Evolutionary conservation across 768 basidiomycete genomes (phyloP).

Genomic region (Flagelloscypha sp.): DNA sequence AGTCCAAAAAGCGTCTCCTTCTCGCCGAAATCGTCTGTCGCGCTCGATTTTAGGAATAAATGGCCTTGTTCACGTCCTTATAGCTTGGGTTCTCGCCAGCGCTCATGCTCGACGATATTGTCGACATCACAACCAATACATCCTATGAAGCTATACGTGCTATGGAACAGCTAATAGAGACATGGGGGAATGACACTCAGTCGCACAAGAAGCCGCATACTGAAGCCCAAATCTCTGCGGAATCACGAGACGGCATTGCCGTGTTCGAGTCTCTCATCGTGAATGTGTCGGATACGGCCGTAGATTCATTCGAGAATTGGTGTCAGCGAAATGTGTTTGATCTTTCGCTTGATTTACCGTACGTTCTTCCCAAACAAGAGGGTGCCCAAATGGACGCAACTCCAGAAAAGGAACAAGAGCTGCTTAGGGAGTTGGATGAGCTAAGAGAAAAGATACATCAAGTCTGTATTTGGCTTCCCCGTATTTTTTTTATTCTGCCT

Average conservation of each 20-base stretch:
- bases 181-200: conserved; percentile 68
- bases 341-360: conserved; percentile 56
- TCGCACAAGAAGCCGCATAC: too few relatives aligned
- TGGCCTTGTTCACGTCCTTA: too few relatives aligned
- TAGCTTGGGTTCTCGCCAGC: conserved; percentile 83
- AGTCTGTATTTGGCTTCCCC: conserved; percentile 33
- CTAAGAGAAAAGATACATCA: conserved; percentile 59
- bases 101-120: conserved; percentile 77
- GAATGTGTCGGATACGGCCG: conserved; percentile 81
- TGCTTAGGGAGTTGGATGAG: conserved; percentile 61
- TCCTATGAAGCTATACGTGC: conserved; percentile 73
- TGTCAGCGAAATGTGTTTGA: conserved; percentile 81
- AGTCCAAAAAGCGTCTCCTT: too few relatives aligned
- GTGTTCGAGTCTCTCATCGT: conserved; percentile 85
- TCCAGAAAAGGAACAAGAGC: conserved; percentile 48
- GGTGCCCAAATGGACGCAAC: conserved; percentile 57
- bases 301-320: conserved; percentile 91
- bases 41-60: too few relatives aligned
- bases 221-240: too few relatives aligned
- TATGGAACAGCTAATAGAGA: conserved; percentile 68
- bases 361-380: conserved; percentile 72
- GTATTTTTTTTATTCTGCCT: conserved; percentile 5
- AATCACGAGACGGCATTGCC: conserved; percentile 74
- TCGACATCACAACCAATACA: conserved; percentile 74
- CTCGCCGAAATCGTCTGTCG: too few relatives aligned